Percentiles rank a stretch among this genome's conserved stretches.
phyloP scores from a whole-genome alignment of 768 basidiomycete genomes.

The Boletus rex-veris region DNA sequence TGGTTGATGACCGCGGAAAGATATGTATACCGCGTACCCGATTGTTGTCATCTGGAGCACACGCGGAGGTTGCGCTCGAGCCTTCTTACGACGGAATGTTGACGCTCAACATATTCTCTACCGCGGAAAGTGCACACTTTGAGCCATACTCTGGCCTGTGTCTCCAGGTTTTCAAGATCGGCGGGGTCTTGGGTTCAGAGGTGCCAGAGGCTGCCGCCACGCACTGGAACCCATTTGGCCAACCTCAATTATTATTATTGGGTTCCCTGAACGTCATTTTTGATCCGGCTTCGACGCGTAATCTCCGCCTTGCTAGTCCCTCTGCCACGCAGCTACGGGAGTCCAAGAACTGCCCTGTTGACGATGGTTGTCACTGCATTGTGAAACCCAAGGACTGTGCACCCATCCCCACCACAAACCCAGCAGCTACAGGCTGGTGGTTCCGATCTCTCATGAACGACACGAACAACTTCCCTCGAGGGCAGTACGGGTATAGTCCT shows the following conservation, averaged over 20 bases:
- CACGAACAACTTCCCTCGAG: slow-evolving; percentile 3
- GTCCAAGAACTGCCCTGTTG: neutral
- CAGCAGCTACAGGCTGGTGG: slow-evolving; percentile 13
- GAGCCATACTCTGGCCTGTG: slow-evolving; percentile 9
- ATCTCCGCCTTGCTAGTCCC: slow-evolving; percentile 8
- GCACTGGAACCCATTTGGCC: too few species aligned
- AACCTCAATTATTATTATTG: slow-evolving; percentile 1
- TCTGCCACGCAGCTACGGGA: slow-evolving; percentile 2
- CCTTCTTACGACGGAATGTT: slow-evolving; percentile 3
- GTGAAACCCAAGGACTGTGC: neutral
- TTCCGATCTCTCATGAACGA: neutral
- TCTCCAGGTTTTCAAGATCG: neutral
- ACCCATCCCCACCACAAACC: slow-evolving; percentile 6
- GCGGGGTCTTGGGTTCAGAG: too few species aligned
- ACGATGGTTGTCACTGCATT: neutral
- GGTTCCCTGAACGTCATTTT: slow-evolving; percentile 12
- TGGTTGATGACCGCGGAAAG: slow-evolving; percentile 3
- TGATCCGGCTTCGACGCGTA: slow-evolving; percentile 15
- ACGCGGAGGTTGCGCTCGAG: neutral
- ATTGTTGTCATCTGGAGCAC: neutral
- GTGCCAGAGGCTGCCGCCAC: too few species aligned
- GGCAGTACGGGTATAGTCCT: neutral
- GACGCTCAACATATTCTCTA: slow-evolving; percentile 4
- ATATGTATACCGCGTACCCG: neutral
- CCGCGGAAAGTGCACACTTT: neutral